Base-by-base conservation (phyloP, 2,329 filamentous ascomycete genomes). In the Aspergillus chevalieri region DNA sequence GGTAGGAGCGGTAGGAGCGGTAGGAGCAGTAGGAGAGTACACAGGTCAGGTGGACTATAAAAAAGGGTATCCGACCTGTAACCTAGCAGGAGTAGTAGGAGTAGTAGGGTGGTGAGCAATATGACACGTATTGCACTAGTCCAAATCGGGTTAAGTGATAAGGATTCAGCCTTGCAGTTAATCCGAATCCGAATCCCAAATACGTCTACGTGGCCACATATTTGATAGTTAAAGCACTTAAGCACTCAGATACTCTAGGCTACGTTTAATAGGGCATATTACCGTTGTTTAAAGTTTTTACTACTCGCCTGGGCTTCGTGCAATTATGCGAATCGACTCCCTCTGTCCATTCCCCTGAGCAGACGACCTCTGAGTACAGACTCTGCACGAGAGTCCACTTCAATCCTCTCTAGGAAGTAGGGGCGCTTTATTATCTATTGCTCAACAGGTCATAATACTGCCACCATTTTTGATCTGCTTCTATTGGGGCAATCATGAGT, bases 401-500 rank as follows among this genome's bases (percentile, higher is more conserved):
- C 10, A 24, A 33, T 33, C 41, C 47, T 44, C 47, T 44, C 9
- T 42, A 49, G 21, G 4, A 6, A 22, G 21, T 22, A 22, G 33
- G 42, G 47, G 47, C 41, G 43, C 48, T 33, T 39, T 39, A 51
- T 51, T 44, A 39, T 46, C 43, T 47, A 43, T 46, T 30, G 14
- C 39, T 46, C 43, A 52, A 49, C 38, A 46, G 44, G 24, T 46
- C 47, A 48, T 46, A 48, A 50, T 46, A 43, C 43, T 46, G 43
- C 45, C n/a, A 30, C 46, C 38, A 44, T 47, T 47, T 49, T 44
- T 19, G 41, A 49, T 47, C 43, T 46, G 43, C 47, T 47, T 49
- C 47, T 30, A 50, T 44, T 38, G 34, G 39, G 26, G 46, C 46
- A 44, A 52, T 45, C 44, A 50, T 54, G 52, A 54, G 52, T 45